These are phyloP conservation scores for Brassica juncea DNA, from an alignment of 345 rosid species.

Conservation along the genomic window DNA sequence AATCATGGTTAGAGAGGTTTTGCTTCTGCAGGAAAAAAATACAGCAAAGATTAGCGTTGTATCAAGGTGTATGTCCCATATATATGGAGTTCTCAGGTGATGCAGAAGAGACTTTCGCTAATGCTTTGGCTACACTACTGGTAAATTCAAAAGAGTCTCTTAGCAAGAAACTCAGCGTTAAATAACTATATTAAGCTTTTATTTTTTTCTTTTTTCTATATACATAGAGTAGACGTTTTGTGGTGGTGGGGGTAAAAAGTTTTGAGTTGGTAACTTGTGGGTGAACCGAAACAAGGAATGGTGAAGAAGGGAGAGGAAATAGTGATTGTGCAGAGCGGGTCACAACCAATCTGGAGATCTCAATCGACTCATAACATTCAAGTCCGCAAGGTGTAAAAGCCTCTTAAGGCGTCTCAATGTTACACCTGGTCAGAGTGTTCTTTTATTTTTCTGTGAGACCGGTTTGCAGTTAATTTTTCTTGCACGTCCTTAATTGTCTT, in stretches of 20 bases:
- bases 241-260: conserved; percentile 8
- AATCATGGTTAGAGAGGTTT: conserved; percentile 30
- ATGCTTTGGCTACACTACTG: conserved; percentile 73
- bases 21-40: conserved; percentile 66
- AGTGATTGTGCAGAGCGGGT: conserved; percentile 89
- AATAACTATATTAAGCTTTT: neutral
- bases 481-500: conserved; percentile 2
- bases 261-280: conserved; percentile 13
- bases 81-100: conserved; percentile 91
- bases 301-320: conserved; percentile 94
- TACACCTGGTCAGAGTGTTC: conserved; percentile 4
- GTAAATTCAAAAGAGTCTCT: conserved; percentile 38
- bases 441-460: conserved; percentile 16
- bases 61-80: conserved; percentile 95
- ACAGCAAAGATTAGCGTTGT: conserved; percentile 85
- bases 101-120: conserved; percentile 83
- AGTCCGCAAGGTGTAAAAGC: conserved; percentile 75
- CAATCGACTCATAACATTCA: conserved; percentile 96
- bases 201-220: too few relatives aligned
- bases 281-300: conserved; percentile 86
- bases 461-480: conserved; percentile 14
- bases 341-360: conserved; percentile 93
- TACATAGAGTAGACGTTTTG: neutral
- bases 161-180: neutral
- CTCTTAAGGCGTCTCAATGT: conserved; percentile 25